Evolutionary conservation across 2,329 filamentous ascomycete genomes (phyloP), one percentile per base, ranked within the genome.

Genomic region (Fusarium dimerum): DNA sequence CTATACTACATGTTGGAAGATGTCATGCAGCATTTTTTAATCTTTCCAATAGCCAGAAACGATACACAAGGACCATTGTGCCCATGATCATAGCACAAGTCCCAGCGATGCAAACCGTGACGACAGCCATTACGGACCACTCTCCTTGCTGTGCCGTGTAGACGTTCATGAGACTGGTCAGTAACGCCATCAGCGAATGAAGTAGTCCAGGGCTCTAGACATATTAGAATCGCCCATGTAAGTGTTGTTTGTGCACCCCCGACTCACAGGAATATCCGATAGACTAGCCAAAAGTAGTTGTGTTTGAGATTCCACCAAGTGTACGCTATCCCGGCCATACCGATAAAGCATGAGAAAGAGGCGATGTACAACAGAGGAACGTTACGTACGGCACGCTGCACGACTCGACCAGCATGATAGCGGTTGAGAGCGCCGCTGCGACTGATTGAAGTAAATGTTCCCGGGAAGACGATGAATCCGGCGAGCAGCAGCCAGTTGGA

Each of bases 201-300:
- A 52, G 50, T 40, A 52, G 39, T 44, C 50, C 51, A 86, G 73
- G 62, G 85, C 83, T 48, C 45, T 47, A 36, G 20, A 43, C 20
- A 43, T 2, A 36, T 43, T n/a, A 38, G 32, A 26, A 26, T 26
- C 20, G 20, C 20, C 20, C 20, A 26, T 4, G 20, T 26, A 26
- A 26, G 20, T 26, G 7, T 26, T 26, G 16, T 42, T 48, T 16
- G 29, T 13, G 1, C 11, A 2, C 44, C n/a, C 5, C 16, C 26
- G 45, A 15, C 32, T 49, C 43, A 55, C 50, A 49, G 9, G 45
- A 55, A 55, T 11, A 55, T 49, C 13, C 43, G 30, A 30, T 55
- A 42, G 40, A 55, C 42, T 6, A 55, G 45, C 52, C 43, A 55
- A 38, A 55, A 38, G 17, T 48, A 52, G 17, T 51, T 55, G 7